Conservation (phyloP, 768 basidiomycete genomes). For the Crucibulum laeve region DNA sequence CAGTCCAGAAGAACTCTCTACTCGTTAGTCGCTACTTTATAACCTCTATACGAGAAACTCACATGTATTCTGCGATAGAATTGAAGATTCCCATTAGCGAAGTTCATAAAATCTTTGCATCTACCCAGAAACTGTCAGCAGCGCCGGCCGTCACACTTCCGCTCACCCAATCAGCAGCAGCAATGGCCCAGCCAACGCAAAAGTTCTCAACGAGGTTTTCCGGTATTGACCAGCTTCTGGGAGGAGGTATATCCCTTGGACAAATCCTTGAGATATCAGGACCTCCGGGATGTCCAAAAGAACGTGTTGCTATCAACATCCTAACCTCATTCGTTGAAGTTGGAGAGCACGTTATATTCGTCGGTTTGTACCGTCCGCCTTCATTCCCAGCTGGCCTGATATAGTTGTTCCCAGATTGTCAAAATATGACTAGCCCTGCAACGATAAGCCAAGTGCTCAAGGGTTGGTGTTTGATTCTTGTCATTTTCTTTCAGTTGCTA, state of each 20-base stretch:
- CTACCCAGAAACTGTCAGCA: conserved; percentile 27
- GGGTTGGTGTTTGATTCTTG: conserved; percentile 15
- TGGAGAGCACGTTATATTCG: conserved; percentile 53
- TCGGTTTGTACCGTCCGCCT: conserved; percentile 63
- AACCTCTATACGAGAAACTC: not conserved
- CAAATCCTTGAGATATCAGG: conserved; percentile 72
- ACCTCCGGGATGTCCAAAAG: conserved; percentile 70
- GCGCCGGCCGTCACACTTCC: conserved; percentile 16
- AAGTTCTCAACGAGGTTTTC: conserved; percentile 38
- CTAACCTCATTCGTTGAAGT: conserved; percentile 41
- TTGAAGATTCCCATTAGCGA: conserved; percentile 41
- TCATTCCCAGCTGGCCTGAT: too few species aligned
- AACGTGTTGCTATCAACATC: conserved; percentile 46
- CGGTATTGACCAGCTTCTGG: conserved; percentile 55
- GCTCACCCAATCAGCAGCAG: conserved; percentile 57
- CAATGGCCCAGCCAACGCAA: conserved; percentile 20
- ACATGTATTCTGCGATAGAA: conserved; percentile 29
- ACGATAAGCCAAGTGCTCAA: conserved; percentile 19
- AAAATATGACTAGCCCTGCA: conserved; percentile 36
- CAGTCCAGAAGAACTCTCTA: conserved; percentile 42
- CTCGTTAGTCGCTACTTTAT: conserved; percentile 30
- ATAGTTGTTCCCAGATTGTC: conserved; percentile 32
- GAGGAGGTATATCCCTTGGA: conserved; percentile 58
- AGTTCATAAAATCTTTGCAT: conserved; percentile 41
- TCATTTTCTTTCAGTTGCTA: conserved; percentile 2